Percentiles rank a stretch among this genome's conserved stretches.
Evolutionary conservation across 169 alveolate species (phyloP).

Genomic region (Blepharisma undulans): DNA sequence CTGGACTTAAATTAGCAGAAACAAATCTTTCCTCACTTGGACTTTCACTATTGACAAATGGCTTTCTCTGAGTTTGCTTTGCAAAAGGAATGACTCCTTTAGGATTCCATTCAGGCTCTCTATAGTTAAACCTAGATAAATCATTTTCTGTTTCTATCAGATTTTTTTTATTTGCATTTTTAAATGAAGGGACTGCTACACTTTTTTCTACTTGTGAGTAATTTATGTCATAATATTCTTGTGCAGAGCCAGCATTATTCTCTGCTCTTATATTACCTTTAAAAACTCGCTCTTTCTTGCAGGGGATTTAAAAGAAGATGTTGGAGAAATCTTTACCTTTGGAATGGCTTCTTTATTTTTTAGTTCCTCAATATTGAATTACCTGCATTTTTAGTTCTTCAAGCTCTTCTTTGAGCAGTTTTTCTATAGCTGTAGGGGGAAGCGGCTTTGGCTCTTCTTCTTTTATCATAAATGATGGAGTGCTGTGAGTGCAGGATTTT

Average conservation of each 20-base stretch:
- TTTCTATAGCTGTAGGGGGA: neutral
- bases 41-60: no score
- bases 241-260: neutral
- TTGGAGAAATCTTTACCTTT: neutral
- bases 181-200: neutral
- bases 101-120: neutral
- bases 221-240: neutral
- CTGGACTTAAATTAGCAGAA: neutral
- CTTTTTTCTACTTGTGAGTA: neutral
- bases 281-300: neutral
- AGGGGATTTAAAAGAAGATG: neutral
- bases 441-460: neutral
- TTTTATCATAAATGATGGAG: neutral
- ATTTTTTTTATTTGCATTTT: neutral
- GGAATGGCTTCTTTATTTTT: neutral
- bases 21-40: slow-evolving; percentile 8
- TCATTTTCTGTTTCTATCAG: neutral
- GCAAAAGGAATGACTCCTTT: neutral
- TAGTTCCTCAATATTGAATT: neutral
- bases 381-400: neutral
- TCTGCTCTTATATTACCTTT: neutral
- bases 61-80: neutral
- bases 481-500: neutral
- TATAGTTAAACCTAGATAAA: neutral
- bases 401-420: neutral